Percentiles rank a stretch among this genome's conserved stretches.
Evolutionary conservation across 1,284 basidiomycete genomes (phyloP).

Genomic region (Psilocybe mexicana): DNA sequence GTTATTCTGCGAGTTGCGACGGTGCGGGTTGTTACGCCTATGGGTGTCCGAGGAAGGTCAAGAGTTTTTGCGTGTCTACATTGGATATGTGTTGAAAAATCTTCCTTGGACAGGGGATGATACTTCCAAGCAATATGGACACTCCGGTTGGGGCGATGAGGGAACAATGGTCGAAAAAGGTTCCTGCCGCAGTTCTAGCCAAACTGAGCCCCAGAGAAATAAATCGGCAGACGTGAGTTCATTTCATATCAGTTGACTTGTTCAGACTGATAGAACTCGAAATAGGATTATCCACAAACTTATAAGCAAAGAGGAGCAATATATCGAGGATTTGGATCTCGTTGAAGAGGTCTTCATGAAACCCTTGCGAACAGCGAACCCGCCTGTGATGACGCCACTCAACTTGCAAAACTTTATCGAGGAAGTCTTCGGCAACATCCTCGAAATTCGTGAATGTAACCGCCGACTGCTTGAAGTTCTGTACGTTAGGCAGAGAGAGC

Average conservation of each 20-base stretch:
- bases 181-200: conserved; percentile 66
- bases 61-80: not conserved
- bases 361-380: conserved; percentile 69
- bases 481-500: conserved; percentile 86
- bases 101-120: conserved; percentile 15
- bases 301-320: conserved; percentile 89
- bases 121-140: conserved; percentile 23
- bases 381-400: conserved; percentile 68
- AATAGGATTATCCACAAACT: conserved; percentile 88
- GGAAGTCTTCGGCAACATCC: conserved; percentile 86
- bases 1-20: conserved; percentile 83
- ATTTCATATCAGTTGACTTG: not conserved
- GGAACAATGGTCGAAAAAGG: conserved; percentile 77
- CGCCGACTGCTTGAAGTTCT: conserved; percentile 81
- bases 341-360: conserved; percentile 86
- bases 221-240: conserved; percentile 75
- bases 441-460: conserved; percentile 83
- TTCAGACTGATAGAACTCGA: conserved; percentile 6
- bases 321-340: conserved; percentile 85
- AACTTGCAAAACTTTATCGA: conserved; percentile 82
- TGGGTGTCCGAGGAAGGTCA: conserved; percentile 68
- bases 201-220: conserved; percentile 78
- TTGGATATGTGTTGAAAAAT: not conserved
- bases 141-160: conserved; percentile 27
- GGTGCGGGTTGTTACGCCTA: conserved; percentile 71